Percentiles rank a stretch among this genome's conserved stretches.
Evolutionary conservation across 2,329 filamentous ascomycete species (phyloP).

Genomic region (Neonectria punicea): DNA sequence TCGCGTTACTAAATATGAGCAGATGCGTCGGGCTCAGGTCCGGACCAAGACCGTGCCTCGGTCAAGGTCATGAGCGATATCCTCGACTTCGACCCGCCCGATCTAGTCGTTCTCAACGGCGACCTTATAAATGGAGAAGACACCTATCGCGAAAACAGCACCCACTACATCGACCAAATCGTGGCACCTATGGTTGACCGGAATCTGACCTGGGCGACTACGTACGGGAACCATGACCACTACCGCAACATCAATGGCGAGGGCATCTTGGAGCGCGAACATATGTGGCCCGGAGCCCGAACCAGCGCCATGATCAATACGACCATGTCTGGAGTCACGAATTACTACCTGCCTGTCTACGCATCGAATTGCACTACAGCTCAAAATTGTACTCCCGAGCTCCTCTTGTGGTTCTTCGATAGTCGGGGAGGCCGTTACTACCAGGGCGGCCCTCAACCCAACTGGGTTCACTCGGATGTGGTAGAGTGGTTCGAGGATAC

Average conservation of each 20-base stretch:
- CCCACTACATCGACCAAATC: conserved; percentile 65
- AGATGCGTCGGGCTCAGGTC: conserved; percentile 41
- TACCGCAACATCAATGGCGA: conserved; percentile 56
- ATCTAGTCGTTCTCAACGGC: conserved; percentile 74
- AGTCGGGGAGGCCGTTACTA: conserved; percentile 66
- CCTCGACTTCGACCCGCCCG: conserved; percentile 50
- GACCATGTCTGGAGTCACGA: conserved; percentile 49
- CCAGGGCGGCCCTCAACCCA: conserved; percentile 47
- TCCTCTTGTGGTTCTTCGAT: conserved; percentile 77
- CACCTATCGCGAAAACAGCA: conserved; percentile 61
- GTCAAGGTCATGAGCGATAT: conserved; percentile 49
- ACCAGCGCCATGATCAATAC: conserved; percentile 38
- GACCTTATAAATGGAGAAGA: conserved; percentile 76
- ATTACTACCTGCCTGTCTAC: conserved; percentile 57
- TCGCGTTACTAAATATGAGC: not conserved
- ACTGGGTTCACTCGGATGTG: conserved; percentile 58
- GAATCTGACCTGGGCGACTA: conserved; percentile 69
- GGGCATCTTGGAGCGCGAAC: conserved; percentile 38
- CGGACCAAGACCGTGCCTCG: conserved; percentile 50
- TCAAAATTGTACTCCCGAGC: conserved; percentile 46
- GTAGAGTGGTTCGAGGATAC: conserved; percentile 57
- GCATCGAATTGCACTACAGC: conserved; percentile 41
- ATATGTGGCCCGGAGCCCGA: conserved; percentile 35
- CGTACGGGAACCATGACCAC: conserved; percentile 76
- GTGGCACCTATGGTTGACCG: conserved; percentile 65